Evolutionary conservation across 1,139 yeast species (phyloP), one percentile per base, ranked within the genome.

Genomic region (Chernovozyma aurita): DNA sequence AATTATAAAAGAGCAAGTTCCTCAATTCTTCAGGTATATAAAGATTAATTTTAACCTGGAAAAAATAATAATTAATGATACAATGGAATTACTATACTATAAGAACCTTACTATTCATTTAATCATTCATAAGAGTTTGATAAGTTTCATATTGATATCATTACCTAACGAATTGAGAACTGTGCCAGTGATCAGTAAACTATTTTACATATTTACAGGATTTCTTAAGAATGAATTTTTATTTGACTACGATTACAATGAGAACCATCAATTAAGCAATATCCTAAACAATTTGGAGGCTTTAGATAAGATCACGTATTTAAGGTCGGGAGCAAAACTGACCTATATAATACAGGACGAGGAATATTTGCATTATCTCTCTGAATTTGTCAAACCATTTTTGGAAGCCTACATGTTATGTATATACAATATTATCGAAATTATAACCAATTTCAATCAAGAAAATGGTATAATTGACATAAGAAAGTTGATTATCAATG

Each of bases 21-120:
- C 58, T 18, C 51, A 53, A 35, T 65, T 68, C 43, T 63, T 69
- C 52, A 51, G 63, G 40, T 59, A 49, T 37, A 58, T 69, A 30
- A 52, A 50, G 32, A 60, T 68, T 28, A 60, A 63, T 40, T 53
- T 55, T 8, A 43, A 48, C 16, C 51, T 54, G 11, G 53, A 62
- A 32, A 42, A 43, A 4, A 52, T 70, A 31, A 49, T 44, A 17
- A 53, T 70, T 25, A 55, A 54, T 27, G 63, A 62, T 36, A 49
- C 72, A 8, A 62, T 69, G 44, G 76, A 70, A 47, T 55, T 70
- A 31, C 57, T 70, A 36, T 70, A 65, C 49, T 70, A 69, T 48
- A 70, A 70, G 50, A 70, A 70, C 42, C 57, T 66, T 38, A 47
- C 66, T 11, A 63, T 70, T 28, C 75, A 70, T 48, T 52, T 65